These are phyloP conservation scores for Nitzschia sp. DNA, from an alignment of 108 stramenopile genomes.

Conservation along the genomic window DNA sequence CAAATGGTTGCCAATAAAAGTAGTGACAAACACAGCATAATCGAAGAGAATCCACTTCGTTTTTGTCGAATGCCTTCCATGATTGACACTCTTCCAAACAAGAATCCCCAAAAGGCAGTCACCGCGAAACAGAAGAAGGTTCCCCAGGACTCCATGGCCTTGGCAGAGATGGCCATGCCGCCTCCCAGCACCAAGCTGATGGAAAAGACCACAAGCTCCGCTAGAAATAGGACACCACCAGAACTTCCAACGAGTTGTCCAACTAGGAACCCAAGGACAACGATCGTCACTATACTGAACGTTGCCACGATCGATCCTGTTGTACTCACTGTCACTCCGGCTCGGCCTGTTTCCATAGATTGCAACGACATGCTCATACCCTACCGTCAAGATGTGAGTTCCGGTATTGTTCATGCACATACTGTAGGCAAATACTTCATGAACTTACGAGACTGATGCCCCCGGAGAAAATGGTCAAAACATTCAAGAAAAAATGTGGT, in stretches of 20 bases:
- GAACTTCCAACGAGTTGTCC: slow-evolving; percentile 75
- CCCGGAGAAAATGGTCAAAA: slow-evolving; percentile 56
- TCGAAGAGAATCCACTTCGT: slow-evolving; percentile 46
- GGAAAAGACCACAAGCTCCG: slow-evolving; percentile 67
- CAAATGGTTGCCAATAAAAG: slow-evolving; percentile 6
- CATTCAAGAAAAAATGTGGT: slow-evolving; percentile 67
- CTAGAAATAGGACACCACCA: slow-evolving; percentile 67
- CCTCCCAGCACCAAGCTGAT: slow-evolving; percentile 67
- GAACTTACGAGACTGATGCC: slow-evolving; percentile 42
- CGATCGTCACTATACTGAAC: slow-evolving; percentile 28
- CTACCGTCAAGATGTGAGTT: neutral
- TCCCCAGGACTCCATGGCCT: slow-evolving; percentile 63
- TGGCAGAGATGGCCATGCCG: slow-evolving; percentile 56
- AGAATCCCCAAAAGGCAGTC: slow-evolving; percentile 62
- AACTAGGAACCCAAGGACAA: slow-evolving; percentile 41
- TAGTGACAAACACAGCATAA: slow-evolving; percentile 48
- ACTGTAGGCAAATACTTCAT: neutral
- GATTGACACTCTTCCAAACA: slow-evolving; percentile 58
- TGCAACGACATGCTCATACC: slow-evolving; percentile 61
- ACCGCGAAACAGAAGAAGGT: slow-evolving; percentile 58
- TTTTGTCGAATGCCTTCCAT: slow-evolving; percentile 54
- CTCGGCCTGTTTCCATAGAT: slow-evolving; percentile 52
- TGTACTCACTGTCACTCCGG: slow-evolving; percentile 19
- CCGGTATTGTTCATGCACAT: neutral
- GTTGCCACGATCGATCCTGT: slow-evolving; percentile 46